Evolutionary conservation across 768 basidiomycete genomes (phyloP).

Genomic region (Pleurotus cornucopiae): DNA sequence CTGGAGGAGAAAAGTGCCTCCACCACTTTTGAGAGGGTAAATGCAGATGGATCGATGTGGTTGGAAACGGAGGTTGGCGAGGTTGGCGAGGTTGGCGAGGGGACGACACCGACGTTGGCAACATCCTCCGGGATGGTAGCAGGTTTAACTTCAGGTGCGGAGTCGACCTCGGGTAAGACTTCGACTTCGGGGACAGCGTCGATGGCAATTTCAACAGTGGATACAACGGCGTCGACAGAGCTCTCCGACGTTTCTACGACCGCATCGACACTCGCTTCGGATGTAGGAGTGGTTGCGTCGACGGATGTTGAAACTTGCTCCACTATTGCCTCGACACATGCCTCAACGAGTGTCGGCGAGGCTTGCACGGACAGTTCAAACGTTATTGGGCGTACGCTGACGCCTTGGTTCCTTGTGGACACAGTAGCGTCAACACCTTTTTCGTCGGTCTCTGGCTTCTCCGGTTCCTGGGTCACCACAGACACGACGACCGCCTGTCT

Average conservation of each 20-base stretch:
- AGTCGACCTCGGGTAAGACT: no score
- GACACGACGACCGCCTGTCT: conserved; percentile 27
- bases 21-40: conserved; percentile 25
- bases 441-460: conserved; percentile 32
- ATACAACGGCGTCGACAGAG: conserved; percentile 50
- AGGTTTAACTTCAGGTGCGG: no score
- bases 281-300: conserved; percentile 20
- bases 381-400: conserved; percentile 27
- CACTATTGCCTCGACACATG: conserved; percentile 29
- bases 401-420: conserved; percentile 24
- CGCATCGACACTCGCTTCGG: conserved; percentile 18
- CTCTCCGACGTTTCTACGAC: conserved; percentile 27
- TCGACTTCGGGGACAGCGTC: conserved; percentile 42
- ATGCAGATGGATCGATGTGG: conserved; percentile 38
- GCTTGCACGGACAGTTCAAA: conserved; percentile 30
- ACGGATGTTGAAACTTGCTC: conserved; percentile 23
- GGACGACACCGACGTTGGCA: no score
- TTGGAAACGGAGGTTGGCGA: conserved; percentile 35
- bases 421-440: conserved; percentile 45
- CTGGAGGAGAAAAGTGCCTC: conserved; percentile 22
- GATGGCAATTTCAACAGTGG: conserved; percentile 37
- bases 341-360: conserved; percentile 28
- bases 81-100: conserved; percentile 21
- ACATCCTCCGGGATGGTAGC: no score
- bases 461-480: conserved; percentile 12